These are phyloP conservation scores for Meira nashicola DNA, from an alignment of 1,284 basidiomycete species.

Conservation along the genomic window DNA sequence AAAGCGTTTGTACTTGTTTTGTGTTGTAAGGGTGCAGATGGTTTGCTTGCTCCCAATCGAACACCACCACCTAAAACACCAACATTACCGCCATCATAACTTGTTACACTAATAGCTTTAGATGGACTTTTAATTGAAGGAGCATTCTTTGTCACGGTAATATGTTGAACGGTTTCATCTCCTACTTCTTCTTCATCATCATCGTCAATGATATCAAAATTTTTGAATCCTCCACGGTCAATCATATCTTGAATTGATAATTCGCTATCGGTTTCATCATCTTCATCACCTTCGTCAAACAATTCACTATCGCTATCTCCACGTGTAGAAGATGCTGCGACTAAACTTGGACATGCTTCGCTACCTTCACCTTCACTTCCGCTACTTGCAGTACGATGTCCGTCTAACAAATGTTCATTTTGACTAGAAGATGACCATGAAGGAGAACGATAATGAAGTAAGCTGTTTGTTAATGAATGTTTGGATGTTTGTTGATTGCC, in stretches of 20 bases:
- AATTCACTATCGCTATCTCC: constrained; percentile 15
- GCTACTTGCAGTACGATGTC: not conserved
- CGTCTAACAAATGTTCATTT: not conserved
- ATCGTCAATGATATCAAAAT: constrained; percentile 16
- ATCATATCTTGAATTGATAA: constrained; percentile 7
- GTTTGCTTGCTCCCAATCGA: constrained; percentile 24
- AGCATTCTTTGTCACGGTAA: not conserved
- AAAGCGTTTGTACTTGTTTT: not conserved
- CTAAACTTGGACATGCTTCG: constrained; percentile 6
- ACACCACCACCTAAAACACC: constrained; percentile 43
- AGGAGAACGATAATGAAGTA: not conserved
- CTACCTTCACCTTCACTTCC: constrained; percentile 18
- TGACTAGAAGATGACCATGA: not conserved
- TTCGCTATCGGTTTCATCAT: constrained; percentile 14
- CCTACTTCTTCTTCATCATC: constrained; percentile 7
- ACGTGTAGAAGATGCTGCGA: constrained; percentile 22
- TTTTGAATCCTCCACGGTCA: constrained; percentile 1
- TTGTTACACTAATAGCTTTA: constrained; percentile 28
- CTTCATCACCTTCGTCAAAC: no score
- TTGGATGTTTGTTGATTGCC: not conserved
- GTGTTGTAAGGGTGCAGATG: not conserved
- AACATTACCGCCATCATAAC: constrained; percentile 43
- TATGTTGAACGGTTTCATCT: constrained; percentile 12
- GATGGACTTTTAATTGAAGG: not conserved
- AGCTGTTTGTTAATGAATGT: not conserved